Base-by-base conservation (phyloP, 2,329 filamentous ascomycete genomes). In the Cladosporium austrohemisphaericum region DNA sequence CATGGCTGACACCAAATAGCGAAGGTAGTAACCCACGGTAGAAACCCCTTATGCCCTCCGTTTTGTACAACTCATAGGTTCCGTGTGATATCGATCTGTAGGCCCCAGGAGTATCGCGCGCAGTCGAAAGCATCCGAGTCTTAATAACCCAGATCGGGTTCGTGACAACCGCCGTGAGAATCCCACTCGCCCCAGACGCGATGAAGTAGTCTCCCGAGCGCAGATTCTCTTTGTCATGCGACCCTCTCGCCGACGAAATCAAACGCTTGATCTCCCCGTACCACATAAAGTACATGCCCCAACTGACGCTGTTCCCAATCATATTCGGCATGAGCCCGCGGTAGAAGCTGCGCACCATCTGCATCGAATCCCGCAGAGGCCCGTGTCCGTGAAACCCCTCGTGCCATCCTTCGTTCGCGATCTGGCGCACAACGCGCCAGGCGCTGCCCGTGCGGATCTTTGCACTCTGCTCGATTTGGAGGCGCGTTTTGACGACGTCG, bases 81-180 rank as follows among this genome's bases (percentile, higher is more conserved):
- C 93, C 93, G 41, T 83, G 77, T 56, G 76, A 71, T 75, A 96
- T 88, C 56, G 81, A 85, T 13, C 80, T 77, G 69, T 98, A 98
- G 1, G 92, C 93, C 11, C 89, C 89, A 2, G 77, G 79, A 5
- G 82, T 77, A 48, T 80, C 76, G 41, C 81, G 80, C 57, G 93
- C 88, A 3, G 88, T 91, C 23, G 90, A 89, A 19, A 97, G 76
- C 90, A 98, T 97, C 55, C 93, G 86, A 7, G 92, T 97, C 75
- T 97, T 97, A 67, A 98, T 83, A 2, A 98, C 93, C 93, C 93
- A 98, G 60, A 98, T 84, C 2, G 93, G 93, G 66, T 97, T 97
- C 23, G 93, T 97, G 57, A 92, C 76, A 23, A 88, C 71, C 35
- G 91, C 86, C 1, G 90, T 95, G 32, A 88, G 68, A 14, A 85